Conservation (phyloP, 352 stramenopile species). For the Phytophthora tentaculata region DNA sequence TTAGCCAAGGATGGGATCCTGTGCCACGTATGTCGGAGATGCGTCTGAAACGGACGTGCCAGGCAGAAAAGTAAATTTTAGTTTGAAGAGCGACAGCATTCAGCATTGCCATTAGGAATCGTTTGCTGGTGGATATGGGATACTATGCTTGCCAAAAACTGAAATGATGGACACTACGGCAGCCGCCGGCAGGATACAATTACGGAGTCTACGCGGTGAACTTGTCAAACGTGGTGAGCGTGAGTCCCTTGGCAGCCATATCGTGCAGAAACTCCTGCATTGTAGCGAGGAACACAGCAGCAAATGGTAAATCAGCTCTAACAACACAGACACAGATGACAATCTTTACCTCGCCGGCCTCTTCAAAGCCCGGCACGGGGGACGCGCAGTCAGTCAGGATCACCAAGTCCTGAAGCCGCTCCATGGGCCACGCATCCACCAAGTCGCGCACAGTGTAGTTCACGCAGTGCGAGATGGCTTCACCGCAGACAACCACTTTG, state of each 20-base stretch:
- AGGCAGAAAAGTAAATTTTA: constrained; percentile 19
- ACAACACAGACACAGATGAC: constrained; percentile 16
- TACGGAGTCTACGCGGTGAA: constrained; percentile 39
- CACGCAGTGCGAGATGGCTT: constrained; percentile 97
- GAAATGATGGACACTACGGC: constrained; percentile 1
- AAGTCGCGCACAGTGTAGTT: constrained; percentile 97
- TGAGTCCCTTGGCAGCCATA: constrained; percentile 67
- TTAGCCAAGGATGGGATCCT: constrained; percentile 18
- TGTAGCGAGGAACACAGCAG: not conserved
- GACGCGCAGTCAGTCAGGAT: constrained; percentile 82
- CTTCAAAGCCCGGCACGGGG: constrained; percentile 75
- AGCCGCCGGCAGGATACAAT: not conserved
- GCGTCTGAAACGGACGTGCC: constrained; percentile 11
- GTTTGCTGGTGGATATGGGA: too few relatives aligned
- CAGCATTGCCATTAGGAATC: not conserved
- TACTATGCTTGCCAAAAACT: constrained; percentile 5
- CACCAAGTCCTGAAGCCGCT: constrained; percentile 73
- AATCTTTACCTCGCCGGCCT: constrained; percentile 60
- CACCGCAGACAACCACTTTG: constrained; percentile 92
- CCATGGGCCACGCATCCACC: constrained; percentile 78
- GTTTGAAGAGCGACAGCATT: not conserved
- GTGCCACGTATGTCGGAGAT: constrained; percentile 27
- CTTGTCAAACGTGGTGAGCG: constrained; percentile 60
- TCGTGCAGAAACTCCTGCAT: constrained; percentile 63
- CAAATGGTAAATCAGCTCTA: constrained; percentile 10